Evolutionary conservation across 1,284 basidiomycete species (phyloP).

Genomic region (Ustilago xerochloae): DNA sequence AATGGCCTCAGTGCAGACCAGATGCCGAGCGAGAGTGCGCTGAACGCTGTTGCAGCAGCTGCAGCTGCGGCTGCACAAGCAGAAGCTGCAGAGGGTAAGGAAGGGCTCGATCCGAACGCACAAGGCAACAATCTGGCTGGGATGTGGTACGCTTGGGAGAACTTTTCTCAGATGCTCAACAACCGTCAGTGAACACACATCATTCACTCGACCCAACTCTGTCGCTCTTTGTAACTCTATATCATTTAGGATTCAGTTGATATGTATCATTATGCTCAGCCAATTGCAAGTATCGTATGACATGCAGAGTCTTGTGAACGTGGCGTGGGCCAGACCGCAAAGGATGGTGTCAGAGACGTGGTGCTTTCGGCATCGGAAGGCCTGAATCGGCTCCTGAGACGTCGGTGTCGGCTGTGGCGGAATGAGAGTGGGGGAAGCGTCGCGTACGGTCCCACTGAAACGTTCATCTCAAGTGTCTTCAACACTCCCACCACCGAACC

Average conservation of each 20-base stretch:
- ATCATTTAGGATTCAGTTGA: not conserved
- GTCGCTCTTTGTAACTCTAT: not conserved
- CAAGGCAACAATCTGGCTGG: constrained; percentile 44
- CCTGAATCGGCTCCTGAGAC: too few relatives aligned
- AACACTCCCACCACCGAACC: too few relatives aligned
- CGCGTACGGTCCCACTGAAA: too few relatives aligned
- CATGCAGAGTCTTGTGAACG: not conserved
- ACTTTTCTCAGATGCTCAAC: constrained; percentile 57
- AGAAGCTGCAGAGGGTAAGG: constrained; percentile 27
- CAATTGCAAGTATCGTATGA: not conserved
- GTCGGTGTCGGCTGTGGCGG: too few relatives aligned
- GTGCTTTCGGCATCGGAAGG: too few relatives aligned
- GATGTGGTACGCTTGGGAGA: constrained; percentile 51
- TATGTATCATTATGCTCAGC: constrained; percentile 13
- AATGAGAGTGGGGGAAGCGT: too few relatives aligned
- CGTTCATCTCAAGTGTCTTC: too few relatives aligned
- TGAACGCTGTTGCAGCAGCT: constrained; percentile 44
- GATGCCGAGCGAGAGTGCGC: constrained; percentile 41
- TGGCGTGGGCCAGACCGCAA: too few relatives aligned
- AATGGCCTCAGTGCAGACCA: constrained; percentile 20
- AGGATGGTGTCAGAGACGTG: too few relatives aligned
- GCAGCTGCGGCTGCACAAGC: constrained; percentile 30
- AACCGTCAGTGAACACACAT: constrained; percentile 31
- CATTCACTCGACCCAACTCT: too few relatives aligned
- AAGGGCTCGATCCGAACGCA: constrained; percentile 20